Evolutionary conservation across 2,329 filamentous ascomycete species (phyloP).

Genomic region (Capronia americana): DNA sequence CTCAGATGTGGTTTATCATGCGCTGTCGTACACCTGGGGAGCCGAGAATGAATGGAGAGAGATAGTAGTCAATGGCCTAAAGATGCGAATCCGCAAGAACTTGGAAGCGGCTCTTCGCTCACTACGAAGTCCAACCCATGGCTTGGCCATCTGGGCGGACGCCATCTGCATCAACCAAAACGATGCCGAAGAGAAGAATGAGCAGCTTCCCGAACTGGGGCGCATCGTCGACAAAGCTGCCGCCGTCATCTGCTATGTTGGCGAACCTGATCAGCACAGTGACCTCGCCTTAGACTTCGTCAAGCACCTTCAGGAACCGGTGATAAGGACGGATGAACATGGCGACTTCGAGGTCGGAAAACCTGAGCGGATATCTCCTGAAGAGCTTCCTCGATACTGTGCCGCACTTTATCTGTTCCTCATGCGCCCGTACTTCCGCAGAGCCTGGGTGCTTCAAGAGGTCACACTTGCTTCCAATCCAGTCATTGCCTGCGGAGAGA

Average conservation of each 20-base stretch:
- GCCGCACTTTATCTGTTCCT: slow-evolving; percentile 31
- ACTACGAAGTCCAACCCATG: background rate
- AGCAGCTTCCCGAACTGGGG: slow-evolving; percentile 29
- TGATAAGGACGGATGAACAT: slow-evolving; percentile 8
- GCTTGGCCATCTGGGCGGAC: slow-evolving; percentile 30
- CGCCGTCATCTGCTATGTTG: slow-evolving; percentile 33
- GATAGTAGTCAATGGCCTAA: slow-evolving; percentile 7
- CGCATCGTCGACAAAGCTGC: slow-evolving; percentile 26
- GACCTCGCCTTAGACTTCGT: slow-evolving; percentile 26
- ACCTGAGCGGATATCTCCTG: slow-evolving; percentile 16
- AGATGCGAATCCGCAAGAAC: slow-evolving; percentile 14
- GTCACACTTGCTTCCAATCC: slow-evolving; percentile 31
- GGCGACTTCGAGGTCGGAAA: slow-evolving; percentile 10
- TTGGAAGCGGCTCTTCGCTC: slow-evolving; percentile 10
- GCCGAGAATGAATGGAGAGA: background rate
- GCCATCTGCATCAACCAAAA: slow-evolving; percentile 30
- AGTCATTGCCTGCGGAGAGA: slow-evolving; percentile 29
- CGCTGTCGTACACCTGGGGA: slow-evolving; percentile 16
- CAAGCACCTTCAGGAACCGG: slow-evolving; percentile 21
- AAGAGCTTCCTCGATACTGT: slow-evolving; percentile 15
- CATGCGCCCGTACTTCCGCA: slow-evolving; percentile 33
- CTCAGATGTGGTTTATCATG: slow-evolving; percentile 13
- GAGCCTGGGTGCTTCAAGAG: slow-evolving; percentile 38
- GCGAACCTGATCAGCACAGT: slow-evolving; percentile 25
- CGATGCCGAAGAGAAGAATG: slow-evolving; percentile 25